A percentile compares a stretch with the other conserved stretches of the same genome.
phyloP scores from a whole-genome alignment of 441 rosid genomes.

The Corymbia calophylla region DNA sequence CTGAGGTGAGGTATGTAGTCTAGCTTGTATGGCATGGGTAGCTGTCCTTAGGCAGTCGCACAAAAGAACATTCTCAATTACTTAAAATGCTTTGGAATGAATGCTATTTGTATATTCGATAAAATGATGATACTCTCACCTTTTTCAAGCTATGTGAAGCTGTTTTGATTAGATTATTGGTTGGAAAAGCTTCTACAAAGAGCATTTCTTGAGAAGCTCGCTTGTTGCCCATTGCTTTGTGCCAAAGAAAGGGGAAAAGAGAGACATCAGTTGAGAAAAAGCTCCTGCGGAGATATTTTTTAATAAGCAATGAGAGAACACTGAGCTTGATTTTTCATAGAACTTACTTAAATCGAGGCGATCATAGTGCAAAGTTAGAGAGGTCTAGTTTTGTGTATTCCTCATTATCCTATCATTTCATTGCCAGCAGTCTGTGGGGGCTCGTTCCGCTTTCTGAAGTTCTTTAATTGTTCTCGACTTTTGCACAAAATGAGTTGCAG shows the following conservation, averaged over 20 bases:
- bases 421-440: not conserved
- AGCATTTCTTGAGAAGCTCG: not conserved
- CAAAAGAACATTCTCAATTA: not conserved
- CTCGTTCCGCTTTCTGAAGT: not conserved
- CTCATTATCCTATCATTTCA: not conserved
- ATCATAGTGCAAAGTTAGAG: not conserved
- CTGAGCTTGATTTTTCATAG: not conserved
- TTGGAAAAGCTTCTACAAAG: not conserved
- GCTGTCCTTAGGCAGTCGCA: not conserved
- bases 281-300: not conserved
- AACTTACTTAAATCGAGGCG: not conserved
- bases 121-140: not conserved
- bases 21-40: not conserved
- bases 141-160: not conserved
- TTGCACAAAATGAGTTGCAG: slow-evolving; percentile 18
- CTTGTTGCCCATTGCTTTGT: not conserved
- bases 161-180: not conserved
- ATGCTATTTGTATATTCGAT: not conserved
- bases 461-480: not conserved
- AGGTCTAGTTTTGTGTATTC: not conserved
- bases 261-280: not conserved
- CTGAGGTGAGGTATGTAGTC: not conserved
- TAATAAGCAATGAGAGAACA: not conserved
- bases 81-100: not conserved
- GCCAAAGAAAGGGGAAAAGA: not conserved